Evolutionary conservation across 2,329 filamentous ascomycete genomes (phyloP).

Genomic region (Phaeosphaeriaceae sp.): DNA sequence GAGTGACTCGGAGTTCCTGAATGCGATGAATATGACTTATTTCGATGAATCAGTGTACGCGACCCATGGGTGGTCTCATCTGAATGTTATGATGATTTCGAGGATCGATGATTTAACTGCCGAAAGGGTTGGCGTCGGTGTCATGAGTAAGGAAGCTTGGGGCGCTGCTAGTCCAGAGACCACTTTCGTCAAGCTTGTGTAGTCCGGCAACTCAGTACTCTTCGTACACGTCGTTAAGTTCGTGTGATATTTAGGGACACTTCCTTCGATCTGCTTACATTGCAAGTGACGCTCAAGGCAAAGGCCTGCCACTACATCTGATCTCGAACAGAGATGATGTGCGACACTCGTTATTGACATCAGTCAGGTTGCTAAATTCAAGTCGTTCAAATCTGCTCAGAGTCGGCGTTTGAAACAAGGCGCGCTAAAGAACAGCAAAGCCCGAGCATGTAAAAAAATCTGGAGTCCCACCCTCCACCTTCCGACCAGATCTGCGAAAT

Average conservation of each 20-base stretch:
- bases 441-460: not conserved
- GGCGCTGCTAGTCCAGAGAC: conserved; percentile 1
- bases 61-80: conserved; percentile 4
- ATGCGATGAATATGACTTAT: not conserved
- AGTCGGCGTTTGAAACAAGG: not conserved
- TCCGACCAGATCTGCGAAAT: not conserved
- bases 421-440: not conserved
- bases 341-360: no score
- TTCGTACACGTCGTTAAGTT: no score
- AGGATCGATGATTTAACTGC: conserved; percentile 1
- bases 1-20: not conserved
- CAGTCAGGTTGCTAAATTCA: not conserved
- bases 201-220: not conserved
- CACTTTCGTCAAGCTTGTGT: conserved; percentile 9
- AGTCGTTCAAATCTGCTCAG: not conserved
- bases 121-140: conserved; percentile 4
- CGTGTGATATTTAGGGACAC: no score
- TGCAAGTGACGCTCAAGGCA: no score
- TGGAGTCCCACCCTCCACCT: not conserved
- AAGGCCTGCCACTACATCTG: no score
- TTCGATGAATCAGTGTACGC: conserved; percentile 9
- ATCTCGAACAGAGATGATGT: no score
- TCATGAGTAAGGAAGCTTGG: conserved; percentile 15
- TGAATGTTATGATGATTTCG: conserved; percentile 14
- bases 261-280: no score